These are phyloP conservation scores for Thyridium curvatum DNA, from an alignment of 2,329 filamentous ascomycete species.

Conservation along the genomic window DNA sequence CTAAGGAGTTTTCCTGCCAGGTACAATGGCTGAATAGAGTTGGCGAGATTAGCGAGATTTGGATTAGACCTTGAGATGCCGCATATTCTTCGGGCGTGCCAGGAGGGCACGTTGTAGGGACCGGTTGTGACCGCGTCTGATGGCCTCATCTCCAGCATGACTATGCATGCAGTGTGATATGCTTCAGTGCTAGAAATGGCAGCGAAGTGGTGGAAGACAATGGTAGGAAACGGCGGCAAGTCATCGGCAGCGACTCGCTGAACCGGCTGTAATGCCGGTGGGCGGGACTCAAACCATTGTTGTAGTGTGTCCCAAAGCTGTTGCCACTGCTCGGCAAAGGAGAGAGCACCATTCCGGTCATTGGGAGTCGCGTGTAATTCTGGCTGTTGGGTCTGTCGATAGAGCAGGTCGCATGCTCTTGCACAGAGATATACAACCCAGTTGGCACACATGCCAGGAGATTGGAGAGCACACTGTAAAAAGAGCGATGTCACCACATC, in stretches of 20 bases:
- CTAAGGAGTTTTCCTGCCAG: slow-evolving; percentile 45
- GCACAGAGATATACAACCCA: too few relatives aligned
- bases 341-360: too few relatives aligned
- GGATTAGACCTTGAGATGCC: slow-evolving; percentile 45
- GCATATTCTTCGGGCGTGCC: slow-evolving; percentile 33
- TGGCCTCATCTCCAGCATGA: slow-evolving; percentile 40
- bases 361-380: too few relatives aligned
- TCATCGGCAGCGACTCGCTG: too few relatives aligned
- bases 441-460: slow-evolving; percentile 33
- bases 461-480: too few relatives aligned
- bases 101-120: slow-evolving; percentile 31
- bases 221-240: slow-evolving; percentile 32
- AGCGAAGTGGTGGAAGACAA: slow-evolving; percentile 42
- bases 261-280: too few relatives aligned
- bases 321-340: too few relatives aligned
- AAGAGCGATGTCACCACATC: too few relatives aligned
- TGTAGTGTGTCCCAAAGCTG: too few relatives aligned
- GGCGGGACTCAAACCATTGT: too few relatives aligned
- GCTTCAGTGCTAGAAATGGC: slow-evolving; percentile 49
- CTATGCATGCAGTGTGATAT: slow-evolving; percentile 44
- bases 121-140: slow-evolving; percentile 19
- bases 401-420: too few relatives aligned
- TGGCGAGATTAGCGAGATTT: slow-evolving; percentile 45
- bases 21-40: slow-evolving; percentile 47
- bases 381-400: too few relatives aligned